Base-by-base conservation (phyloP, 2,329 filamentous ascomycete species). In the Apiospora malaysiana region DNA sequence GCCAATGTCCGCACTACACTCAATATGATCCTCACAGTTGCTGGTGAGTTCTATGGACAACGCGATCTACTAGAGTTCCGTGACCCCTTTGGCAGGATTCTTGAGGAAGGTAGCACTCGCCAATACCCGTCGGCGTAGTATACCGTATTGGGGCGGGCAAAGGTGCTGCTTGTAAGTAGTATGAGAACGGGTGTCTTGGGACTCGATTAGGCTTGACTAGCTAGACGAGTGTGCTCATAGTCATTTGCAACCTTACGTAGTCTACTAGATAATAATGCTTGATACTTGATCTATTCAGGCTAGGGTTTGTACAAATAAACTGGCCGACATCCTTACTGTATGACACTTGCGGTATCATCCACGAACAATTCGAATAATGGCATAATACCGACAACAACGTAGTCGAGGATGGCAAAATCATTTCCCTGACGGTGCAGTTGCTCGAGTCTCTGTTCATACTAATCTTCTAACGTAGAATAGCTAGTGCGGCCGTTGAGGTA, bases 1-100 rank as follows among this genome's bases (percentile, higher is more conserved):
- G 81, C 84, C 76, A 89, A 87, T 78, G 86, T 85, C 83, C 85
- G 88, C 40, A 92, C 90, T n/a, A 94, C 94, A 51, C 85, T 98
- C 45, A 95, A 97, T 82, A 97, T 97, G 94, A 93, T 98, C 69
- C 85, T 98, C 75, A 96, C 93, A 0, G 87, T 98, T 46, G 91
- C 93, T 66, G 95, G 94, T 76, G 94, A 97, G 82, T 90, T 93
- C 74, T 98, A 95, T 81, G 94, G 95, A 1, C 95, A 98, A 82
- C 87, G 92, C 74, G 95, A 98, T 81, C 82, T 98, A 73, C 86
- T 98, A 67, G 90, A 93, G 76, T 93, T 91, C 73, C 88, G 94
- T 71, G 88, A 92, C 72, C 88, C 88, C 4, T 90, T 90, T 76
- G 82, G 85, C 27, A 82, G 83, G 45, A 78, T 85, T 75, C 84